Evolutionary conservation across 495 filamentous ascomycete species (phyloP), one percentile per base, ranked within the genome.

Genomic region (Collariella sp.): DNA sequence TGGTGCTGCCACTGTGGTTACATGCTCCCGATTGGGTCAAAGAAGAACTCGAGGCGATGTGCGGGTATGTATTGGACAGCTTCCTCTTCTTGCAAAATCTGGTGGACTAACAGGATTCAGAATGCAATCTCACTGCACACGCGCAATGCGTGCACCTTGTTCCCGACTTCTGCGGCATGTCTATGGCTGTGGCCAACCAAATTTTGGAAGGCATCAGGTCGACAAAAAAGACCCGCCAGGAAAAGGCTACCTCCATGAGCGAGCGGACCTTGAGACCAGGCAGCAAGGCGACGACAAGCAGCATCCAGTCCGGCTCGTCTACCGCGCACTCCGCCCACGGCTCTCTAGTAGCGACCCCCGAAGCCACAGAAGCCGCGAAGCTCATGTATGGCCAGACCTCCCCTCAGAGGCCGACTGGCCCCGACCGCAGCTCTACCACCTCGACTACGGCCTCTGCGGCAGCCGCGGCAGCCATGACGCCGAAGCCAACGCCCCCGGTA

Each of bases 1-100:
- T 99, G 93, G 93, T 99, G 93, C 68, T 97, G 94, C 65, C 93
- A 99, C 67, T 99, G 93, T 66, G 93, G 93, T 54, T 97, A 96
- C 70, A 87, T 99, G 58, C 78, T 99, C n/a, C 89, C 94, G 7
- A 84, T 97, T 62, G 93, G 93, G 31, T 65, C 62, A 34, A 89
- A 90, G 61, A 96, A 94, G 70, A 94, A 91, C 71, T 87, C 83
- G 57, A 84, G 91, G 61, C 91, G 89, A 70, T 99, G 93, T 72
- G 81, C 83, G 65, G 89, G 89, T 91, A 61, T n/a, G 61, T 48
- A 45, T 31, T 13, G 6, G 18, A 11, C 15, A 10, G 16, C 10
- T 15, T 40, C 50, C 58, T 39, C 35, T 22, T 7, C 18, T 19
- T 45, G 22, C n/a, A n/a, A n/a, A 4, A 20, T 50, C 36, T 13